Base-by-base conservation (phyloP, 2,329 filamentous ascomycete species). In the Fusarium lyarnte region DNA sequence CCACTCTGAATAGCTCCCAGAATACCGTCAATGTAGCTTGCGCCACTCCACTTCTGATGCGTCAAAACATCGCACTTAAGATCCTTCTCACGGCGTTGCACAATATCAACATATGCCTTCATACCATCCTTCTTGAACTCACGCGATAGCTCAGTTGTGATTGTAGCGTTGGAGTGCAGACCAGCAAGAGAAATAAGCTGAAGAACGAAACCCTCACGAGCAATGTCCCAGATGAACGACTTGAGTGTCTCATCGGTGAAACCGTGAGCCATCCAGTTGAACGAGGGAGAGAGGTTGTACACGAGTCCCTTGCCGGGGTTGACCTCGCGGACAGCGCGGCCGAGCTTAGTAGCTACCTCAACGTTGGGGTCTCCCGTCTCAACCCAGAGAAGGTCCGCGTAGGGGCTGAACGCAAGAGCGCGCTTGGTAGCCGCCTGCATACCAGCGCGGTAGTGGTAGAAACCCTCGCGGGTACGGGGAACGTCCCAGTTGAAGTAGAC, bases 201-300 rank as follows among this genome's bases (percentile, higher is more conserved):
- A 76, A 92, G 82, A 14, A 90, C 90, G 79, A 91, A 95, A 67
- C 95, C 95, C 77, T 98, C 93, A 80, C 91, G 90, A 13, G 95
- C 96, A 73, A 99, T 90, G 81, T 98, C 95, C 95, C 95, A 98
- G 77, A 99, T 93, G 82, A 99, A 99, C 10, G 90, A 94, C 84
- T 93, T 94, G 61, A 99, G 87, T 10, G 92, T 92, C 69, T 90
- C 91, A 72, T 94, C 90, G 6, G 89, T 92, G 83, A 98, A 99
- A 35, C 95, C 96, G 80, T 98, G 95, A 16, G 91, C 91, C 90
- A 97, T 96, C 96, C 96, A 99, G 87, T 99, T 98, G 88, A 99
- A 99, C 13, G 94, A 97, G 2, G 96, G 96, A 8, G 92, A 95
- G 4, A 99, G 88, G 84, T 99, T 99, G 85, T 99, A 99, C 1